Evolutionary conservation across 768 basidiomycete genomes (phyloP).

Genomic region (Clavaria fumosa): DNA sequence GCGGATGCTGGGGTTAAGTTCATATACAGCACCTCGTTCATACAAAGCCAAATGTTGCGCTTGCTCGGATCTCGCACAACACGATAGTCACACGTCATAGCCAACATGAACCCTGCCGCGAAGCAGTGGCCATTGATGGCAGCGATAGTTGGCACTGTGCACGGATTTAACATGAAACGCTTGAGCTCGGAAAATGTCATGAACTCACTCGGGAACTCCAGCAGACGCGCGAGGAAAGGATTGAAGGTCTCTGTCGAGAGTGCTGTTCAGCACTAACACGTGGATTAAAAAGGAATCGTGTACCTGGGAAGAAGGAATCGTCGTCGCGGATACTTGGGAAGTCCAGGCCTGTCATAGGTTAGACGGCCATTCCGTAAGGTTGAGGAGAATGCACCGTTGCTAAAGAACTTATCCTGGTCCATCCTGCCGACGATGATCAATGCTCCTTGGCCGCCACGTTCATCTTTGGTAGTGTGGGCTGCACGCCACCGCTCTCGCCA

Average conservation of each 20-base stretch:
- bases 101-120: slow-evolving; percentile 68
- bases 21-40: slow-evolving; percentile 93
- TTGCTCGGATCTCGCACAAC: slow-evolving; percentile 73
- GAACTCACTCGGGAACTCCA: slow-evolving; percentile 61
- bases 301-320: slow-evolving; percentile 53
- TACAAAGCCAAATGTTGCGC: slow-evolving; percentile 73
- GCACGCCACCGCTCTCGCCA: slow-evolving; percentile 44
- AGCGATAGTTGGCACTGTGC: slow-evolving; percentile 60
- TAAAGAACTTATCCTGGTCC: slow-evolving; percentile 79
- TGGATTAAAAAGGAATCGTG: no score
- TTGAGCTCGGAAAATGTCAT: no score
- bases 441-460: slow-evolving; percentile 43
- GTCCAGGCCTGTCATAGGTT: slow-evolving; percentile 37
- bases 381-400: slow-evolving; percentile 40
- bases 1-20: no score
- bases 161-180: background rate
- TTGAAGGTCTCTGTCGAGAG: slow-evolving; percentile 48
- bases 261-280: no score
- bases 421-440: slow-evolving; percentile 63
- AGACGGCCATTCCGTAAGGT: background rate
- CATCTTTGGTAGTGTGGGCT: slow-evolving; percentile 28
- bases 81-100: slow-evolving; percentile 76
- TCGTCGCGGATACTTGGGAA: slow-evolving; percentile 35
- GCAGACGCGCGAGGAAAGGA: slow-evolving; percentile 49
- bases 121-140: slow-evolving; percentile 79